A percentile compares a stretch with the other conserved stretches of the same genome.
phyloP scores from a whole-genome alignment of 148 eudicot species.

The Dianthus caryophyllus region DNA sequence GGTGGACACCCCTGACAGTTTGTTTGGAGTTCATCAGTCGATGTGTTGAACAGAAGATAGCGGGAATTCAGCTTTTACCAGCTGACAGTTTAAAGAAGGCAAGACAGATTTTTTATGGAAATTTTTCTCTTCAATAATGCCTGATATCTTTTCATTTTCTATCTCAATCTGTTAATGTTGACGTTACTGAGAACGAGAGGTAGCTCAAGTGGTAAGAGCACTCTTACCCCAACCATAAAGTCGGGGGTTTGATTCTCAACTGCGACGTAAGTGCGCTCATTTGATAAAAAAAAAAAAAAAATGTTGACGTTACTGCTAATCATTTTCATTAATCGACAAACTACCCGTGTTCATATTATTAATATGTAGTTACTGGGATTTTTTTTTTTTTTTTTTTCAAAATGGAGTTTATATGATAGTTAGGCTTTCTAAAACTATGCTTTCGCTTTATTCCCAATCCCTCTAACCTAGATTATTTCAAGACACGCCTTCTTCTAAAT shows the following conservation, averaged over 20 bases:
- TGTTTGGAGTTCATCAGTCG: slow-evolving; percentile 90
- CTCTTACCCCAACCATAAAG: no score
- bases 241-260: no score
- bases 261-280: no score
- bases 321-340: no score
- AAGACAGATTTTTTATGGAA: slow-evolving; percentile 14
- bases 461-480: background rate
- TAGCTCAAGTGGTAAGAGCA: no score
- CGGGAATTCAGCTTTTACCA: slow-evolving; percentile 60
- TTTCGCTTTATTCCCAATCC: background rate
- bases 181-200: slow-evolving; percentile 10
- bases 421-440: no score
- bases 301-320: no score
- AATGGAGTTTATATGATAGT: no score
- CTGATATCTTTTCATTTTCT: slow-evolving; percentile 10
- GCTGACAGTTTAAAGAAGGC: slow-evolving; percentile 17
- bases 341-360: no score
- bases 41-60: slow-evolving; percentile 61
- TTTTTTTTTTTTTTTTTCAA: no score
- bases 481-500: background rate
- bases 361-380: no score
- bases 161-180: slow-evolving; percentile 15
- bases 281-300: no score
- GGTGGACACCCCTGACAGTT: background rate
- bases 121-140: slow-evolving; percentile 2